Evolutionary conservation across 2,329 filamentous ascomycete species (phyloP), one percentile per base, ranked within the genome.

Genomic region (Hypoxylon sp.): DNA sequence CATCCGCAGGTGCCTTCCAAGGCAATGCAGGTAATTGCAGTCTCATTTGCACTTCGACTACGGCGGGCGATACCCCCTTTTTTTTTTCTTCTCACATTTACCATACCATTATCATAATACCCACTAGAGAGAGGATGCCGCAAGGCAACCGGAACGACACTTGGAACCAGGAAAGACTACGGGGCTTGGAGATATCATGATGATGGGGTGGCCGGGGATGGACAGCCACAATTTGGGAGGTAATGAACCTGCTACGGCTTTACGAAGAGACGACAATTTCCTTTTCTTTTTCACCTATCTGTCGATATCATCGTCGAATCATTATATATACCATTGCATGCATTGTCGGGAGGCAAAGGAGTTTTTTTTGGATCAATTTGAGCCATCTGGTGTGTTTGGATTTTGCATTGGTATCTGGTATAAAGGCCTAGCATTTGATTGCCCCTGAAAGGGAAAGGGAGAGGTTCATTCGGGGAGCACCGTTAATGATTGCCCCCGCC

Each of bases 11-110:
- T 73, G 74, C 71, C 74, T 73, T 74, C 74, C 70, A 71, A 73
- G 74, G 78, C 76, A 77, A 80, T 78, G 76, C 79, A 74, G 80
- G 79, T 75, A 76, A 80, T 81, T 77, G 75, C 77, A 75, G 63
- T 74, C 73, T 77, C 75, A 74, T 76, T 72, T 73, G 64, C 71
- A 71, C 70, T 70, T 65, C 64, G 60, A 70, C 60, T 72, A 70
- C 70, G 66, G 63, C 58, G 74, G 61, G 55, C 73, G 63, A 42
- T 60, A 59, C 42, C 22, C 14, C 31, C 31, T 67, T 64, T 76
- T 76, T 71, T 76, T 76, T 71, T 72, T 70, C 74, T 66, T 71
- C 71, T 71, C 72, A 73, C 67, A 39, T 66, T 70, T 73, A 66
- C 66, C 60, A 74, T 72, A 75, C 64, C 55, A 67, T 39, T 31